Evolutionary conservation across 2,329 filamentous ascomycete species (phyloP).

Genomic region (Claviceps pusilla): DNA sequence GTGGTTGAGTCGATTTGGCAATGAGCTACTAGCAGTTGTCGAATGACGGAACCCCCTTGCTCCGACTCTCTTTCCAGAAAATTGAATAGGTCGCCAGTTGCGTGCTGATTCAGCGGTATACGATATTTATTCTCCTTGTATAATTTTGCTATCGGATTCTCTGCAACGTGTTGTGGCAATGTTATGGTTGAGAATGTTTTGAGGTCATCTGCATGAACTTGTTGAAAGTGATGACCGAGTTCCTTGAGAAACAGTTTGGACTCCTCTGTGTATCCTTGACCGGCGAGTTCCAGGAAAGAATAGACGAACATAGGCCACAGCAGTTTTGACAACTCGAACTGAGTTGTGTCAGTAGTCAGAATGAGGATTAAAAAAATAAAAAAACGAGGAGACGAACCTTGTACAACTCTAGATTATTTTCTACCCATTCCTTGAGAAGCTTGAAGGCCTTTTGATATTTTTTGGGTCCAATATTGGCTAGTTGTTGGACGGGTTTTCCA

Average conservation of each 20-base stretch:
- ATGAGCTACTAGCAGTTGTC: slow-evolving; percentile 51
- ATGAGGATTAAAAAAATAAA: neutral
- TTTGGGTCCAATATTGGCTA: slow-evolving; percentile 56
- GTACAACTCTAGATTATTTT: slow-evolving; percentile 86
- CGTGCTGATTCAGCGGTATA: slow-evolving; percentile 73
- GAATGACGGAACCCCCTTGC: slow-evolving; percentile 63
- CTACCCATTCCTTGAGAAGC: slow-evolving; percentile 66
- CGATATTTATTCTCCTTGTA: slow-evolving; percentile 82
- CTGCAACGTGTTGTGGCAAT: slow-evolving; percentile 60
- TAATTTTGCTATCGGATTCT: slow-evolving; percentile 62
- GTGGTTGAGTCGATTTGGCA: slow-evolving; percentile 44
- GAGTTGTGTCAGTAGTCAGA: neutral
- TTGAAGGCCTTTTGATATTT: slow-evolving; percentile 66
- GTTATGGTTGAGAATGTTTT: slow-evolving; percentile 58
- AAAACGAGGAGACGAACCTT: slow-evolving; percentile 40
- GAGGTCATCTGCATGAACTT: slow-evolving; percentile 67
- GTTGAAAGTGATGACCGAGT: slow-evolving; percentile 55
- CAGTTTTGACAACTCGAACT: slow-evolving; percentile 77
- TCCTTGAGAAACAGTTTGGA: slow-evolving; percentile 58
- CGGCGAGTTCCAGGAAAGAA: slow-evolving; percentile 68
- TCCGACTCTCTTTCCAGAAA: slow-evolving; percentile 80
- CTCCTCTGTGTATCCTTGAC: slow-evolving; percentile 55
- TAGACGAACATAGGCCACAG: slow-evolving; percentile 93
- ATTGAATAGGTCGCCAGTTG: slow-evolving; percentile 68
- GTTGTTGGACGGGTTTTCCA: slow-evolving; percentile 56